Evolutionary conservation across 805 yeast species (phyloP), one percentile per base, ranked within the genome.

Genomic region (Maudiozyma barnettii): DNA sequence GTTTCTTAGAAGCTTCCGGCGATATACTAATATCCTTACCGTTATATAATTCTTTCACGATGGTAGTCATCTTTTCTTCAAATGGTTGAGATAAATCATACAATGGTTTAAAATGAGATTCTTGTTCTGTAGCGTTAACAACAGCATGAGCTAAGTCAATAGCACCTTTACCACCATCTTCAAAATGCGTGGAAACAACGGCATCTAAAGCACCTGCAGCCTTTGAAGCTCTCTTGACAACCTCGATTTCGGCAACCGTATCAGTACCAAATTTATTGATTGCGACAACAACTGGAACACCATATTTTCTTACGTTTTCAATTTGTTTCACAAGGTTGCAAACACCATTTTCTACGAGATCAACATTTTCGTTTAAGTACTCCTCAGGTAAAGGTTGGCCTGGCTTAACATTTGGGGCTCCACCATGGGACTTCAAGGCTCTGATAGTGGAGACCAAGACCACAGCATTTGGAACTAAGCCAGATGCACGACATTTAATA

Each of bases 401-500:
- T 16, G 98, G 96, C 62, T 87, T 87, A 51, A 91, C 97, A 58
- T 87, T 95, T 16, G 97, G 90, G 44, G 95, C 98, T 53, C 97
- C 98, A 51, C 98, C 98, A 64, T 91, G 98, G 48, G 87, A 79
- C 69, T 91, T 91, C 68, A 91, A 78, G n/a, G 98, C 98, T 63
- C 97, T 77, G 3, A 91, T 93, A 31, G 98, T 91, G 36, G 97
- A 96, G 49, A 91, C 98, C 58, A 91, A 78, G 40, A 91, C 95
- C 47, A 91, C 91, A 37, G 84, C 84, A 64, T 90, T 95, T 36
- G 98, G 98, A 37, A 74, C 70, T 49, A 85, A 74, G 4, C 96
- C 96, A 37, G 95, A 84, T 18, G 95, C 76, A 65, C 98, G 82
- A 68, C 97, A 89, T 72, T 91, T 91, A 67, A 91, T 91, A 73